Evolutionary conservation across 2,329 filamentous ascomycete genomes (phyloP), one percentile per base, ranked within the genome.

Genomic region (Colletotrichum tropicale): DNA sequence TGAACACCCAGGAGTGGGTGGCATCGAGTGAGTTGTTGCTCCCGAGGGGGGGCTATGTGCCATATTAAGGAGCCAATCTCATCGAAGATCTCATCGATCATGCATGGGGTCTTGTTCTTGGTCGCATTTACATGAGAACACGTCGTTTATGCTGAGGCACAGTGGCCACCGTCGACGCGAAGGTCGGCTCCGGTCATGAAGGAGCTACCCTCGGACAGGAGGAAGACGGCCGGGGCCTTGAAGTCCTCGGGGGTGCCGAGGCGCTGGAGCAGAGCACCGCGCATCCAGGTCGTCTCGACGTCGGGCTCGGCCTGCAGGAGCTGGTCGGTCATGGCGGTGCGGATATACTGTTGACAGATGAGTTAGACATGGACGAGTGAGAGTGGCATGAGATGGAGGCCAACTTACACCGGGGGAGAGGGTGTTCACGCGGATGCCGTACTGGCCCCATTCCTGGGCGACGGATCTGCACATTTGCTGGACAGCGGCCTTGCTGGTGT

Each of bases 341-440:
- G 82, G 73, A 89, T 88, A 74, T 89, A 88, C 82, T 85, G 48
- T 15, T 10, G 6, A 16, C 2, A 5, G 6, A 28, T 34, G 24
- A 36, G 48, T n/a, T 21, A 55, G 21, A n/a, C 26, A 7, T 43
- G 55, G 7, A 12, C 56, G 34, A 38, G 30, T 13, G 65, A 67
- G 32, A 24, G 15, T 60, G 18, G 16, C 15, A 13, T 32, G 60
- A 12, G 9, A 28, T 16, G 28, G 5, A 69, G 9, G 8, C n/a
- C 7, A 43, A 80, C 83, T 76, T 83, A 86, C 85, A 4, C 92
- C 92, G 0, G 92, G 92, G 61, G 91, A 93, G 61, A 94, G 86
- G 2, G 91, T 93, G 82, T 94, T 94, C 76, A 94, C 89, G 10
- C 92, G 87, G 70, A 94, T 93, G 30, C 89, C 90, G 81, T 91